Base-by-base conservation (phyloP, 2,329 filamentous ascomycete genomes). In the Phyllosticta citriasiana region DNA sequence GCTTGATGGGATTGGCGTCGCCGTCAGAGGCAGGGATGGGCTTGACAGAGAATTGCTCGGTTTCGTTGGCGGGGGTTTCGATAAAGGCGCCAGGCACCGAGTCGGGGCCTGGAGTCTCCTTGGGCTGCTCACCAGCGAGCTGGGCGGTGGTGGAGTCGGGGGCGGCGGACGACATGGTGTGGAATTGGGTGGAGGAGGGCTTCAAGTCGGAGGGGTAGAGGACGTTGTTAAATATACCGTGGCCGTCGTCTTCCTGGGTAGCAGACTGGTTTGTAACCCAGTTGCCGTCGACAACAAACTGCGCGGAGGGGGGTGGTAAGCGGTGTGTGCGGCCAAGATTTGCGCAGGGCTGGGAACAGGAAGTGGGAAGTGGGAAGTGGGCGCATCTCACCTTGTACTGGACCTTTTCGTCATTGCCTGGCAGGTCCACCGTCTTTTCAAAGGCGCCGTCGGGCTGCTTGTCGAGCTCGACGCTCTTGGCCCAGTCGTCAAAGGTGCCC, bases 281-380 rank as follows among this genome's bases (percentile, higher is more conserved):
- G 68, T 83, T 84, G 67, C 89, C 90, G 82, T 99, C 91, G 67
- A 97, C 93, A 69, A 99, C 89, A 75, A 96, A 99, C 93, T 97
- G 73, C 40, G 56, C 50, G 60, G n/a, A n/a, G n/a, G 47, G 55
- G 60, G 57, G 54, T 53, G 56, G 60, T 62, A 50, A 62, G 60
- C 60, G 60, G 60, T 62, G 60, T 62, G 60, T 61, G 59, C 59
- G 59, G 59, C 59, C 54, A 55, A 55, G 59, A 57, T 61, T 53
- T 47, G 47, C 52, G 55, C 27, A 35, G 55, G 40, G 40, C 40
- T 47, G 40, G 40, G 40, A 47, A 47, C 40, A 47, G 40, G 40
- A 47, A 47, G 40, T 47, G 40, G 40, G 40, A 47, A 40, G 62
- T 14, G 55, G 35, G 61, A 70, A 59, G 35, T 55, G 55, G 55